Conservation (phyloP, 2,329 filamentous ascomycete species). For the Fusarium albosuccineum region DNA sequence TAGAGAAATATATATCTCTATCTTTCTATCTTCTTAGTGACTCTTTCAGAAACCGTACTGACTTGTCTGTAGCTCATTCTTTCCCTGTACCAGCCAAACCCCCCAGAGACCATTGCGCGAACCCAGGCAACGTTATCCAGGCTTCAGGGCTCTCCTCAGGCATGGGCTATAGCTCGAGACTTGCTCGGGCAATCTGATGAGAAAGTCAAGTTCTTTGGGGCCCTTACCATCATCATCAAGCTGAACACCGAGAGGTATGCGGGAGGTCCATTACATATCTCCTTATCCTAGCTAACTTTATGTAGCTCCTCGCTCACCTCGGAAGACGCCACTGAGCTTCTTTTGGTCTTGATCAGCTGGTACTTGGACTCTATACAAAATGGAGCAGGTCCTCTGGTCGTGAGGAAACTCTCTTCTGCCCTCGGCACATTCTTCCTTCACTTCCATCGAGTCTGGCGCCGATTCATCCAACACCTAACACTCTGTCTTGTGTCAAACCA, state of each 20-base stretch:
- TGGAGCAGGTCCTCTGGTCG: constrained; percentile 70
- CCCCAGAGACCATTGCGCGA: constrained; percentile 60
- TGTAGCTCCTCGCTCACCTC: constrained; percentile 64
- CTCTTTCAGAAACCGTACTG: constrained; percentile 12
- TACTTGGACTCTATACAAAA: constrained; percentile 67
- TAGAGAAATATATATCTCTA: neutral
- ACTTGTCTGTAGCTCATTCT: constrained; percentile 58
- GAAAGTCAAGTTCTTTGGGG: constrained; percentile 91
- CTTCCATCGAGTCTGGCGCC: constrained; percentile 75
- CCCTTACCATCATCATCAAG: constrained; percentile 93
- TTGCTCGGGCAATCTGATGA: constrained; percentile 77
- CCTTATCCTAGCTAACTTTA: neutral
- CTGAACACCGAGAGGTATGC: constrained; percentile 89
- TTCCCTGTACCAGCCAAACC: constrained; percentile 66
- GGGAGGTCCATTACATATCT: neutral
- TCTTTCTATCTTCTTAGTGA: neutral
- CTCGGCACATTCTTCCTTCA: constrained; percentile 81
- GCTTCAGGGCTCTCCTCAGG: constrained; percentile 82
- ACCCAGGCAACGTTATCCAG: constrained; percentile 81
- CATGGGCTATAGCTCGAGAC: constrained; percentile 87
- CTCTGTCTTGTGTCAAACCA: constrained; percentile 63
- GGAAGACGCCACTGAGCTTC: constrained; percentile 69
- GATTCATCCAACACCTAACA: constrained; percentile 71
- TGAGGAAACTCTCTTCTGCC: constrained; percentile 82
- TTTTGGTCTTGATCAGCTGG: constrained; percentile 73